Base-by-base conservation (phyloP, 139 green algal genomes). In the Chlamydomonas sp. region DNA sequence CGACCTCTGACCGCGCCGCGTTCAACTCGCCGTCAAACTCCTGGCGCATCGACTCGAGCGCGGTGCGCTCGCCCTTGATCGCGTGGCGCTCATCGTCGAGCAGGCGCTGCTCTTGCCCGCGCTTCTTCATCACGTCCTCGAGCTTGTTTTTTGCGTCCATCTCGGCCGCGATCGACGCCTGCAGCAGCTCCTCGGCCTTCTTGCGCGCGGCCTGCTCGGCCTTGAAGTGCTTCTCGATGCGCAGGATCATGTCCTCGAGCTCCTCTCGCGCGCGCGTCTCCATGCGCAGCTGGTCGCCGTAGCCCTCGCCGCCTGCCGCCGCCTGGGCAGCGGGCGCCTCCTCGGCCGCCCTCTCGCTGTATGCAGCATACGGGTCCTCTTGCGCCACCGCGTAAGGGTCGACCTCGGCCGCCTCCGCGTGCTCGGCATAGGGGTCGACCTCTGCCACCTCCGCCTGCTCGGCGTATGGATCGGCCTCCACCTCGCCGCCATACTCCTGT, bases 221-320 rank as follows among this genome's bases (percentile, higher is more conserved):
- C 75, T 91, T 91, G 67, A 93, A 90, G 69, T 93, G 86, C 49
- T 83, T 83, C 79, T 95, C 86, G 36, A 93, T 90, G 33, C 87
- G 81, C 72, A 90, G 68, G 24, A 93, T 76, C 89, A 95, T 95
- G 50, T 92, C 85, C 76, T 95, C 89, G 38, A 95, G 77, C 73
- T 93, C 86, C 39, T 78, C 76, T 29, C 76, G 38, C 3, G 71
- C 70, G 20, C 58, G 63, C 1, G 61, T 47, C 48, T 85, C 75
- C 80, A 82, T 36, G 64, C 77, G 65, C 5, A 85, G 66, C 70
- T 81, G 67, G 61, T 75, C 39, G 26, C 67, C 58, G 35, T 80
- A 39, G 31, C 67, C 69, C 66, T 81, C 79, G 1, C 76, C 49
- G 71, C 77, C 76, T 35, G 16, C 61, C 0, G 61, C 61, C 20